phyloP scores from a whole-genome alignment of 768 basidiomycete species.

The Lactarius akahatsu region DNA sequence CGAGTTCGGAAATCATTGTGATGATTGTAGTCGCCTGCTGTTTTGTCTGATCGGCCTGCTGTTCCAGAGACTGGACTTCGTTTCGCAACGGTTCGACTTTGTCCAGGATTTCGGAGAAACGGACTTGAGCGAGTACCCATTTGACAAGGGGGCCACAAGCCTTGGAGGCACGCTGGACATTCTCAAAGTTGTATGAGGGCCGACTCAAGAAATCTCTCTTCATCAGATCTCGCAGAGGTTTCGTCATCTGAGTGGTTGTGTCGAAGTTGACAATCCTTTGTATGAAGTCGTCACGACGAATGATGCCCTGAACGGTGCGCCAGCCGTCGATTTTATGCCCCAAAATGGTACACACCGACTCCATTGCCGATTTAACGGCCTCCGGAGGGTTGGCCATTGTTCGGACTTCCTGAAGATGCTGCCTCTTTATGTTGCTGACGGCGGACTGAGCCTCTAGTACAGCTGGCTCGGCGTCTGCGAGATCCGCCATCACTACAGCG shows the following conservation, averaged over 20 bases:
- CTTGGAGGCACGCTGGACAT: conserved; percentile 90
- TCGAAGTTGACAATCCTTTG: conserved; percentile 94
- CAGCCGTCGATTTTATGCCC: conserved; percentile 97
- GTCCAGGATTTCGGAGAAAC: conserved; percentile 96
- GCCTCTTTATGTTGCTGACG: conserved; percentile 95
- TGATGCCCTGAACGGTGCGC: conserved; percentile 93
- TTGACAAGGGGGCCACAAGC: conserved; percentile 98
- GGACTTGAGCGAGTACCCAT: conserved; percentile 96
- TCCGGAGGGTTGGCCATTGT: conserved; percentile 99
- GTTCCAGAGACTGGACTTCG: conserved; percentile 91
- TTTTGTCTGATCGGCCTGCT: conserved; percentile 92
- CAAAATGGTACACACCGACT: conserved; percentile 93
- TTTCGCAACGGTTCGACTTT: conserved; percentile 94
- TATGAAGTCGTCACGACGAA: conserved; percentile 96
- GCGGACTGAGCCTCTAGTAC: conserved; percentile 93
- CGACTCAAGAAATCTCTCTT: conserved; percentile 89
- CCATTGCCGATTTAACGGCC: conserved; percentile 97
- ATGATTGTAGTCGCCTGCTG: conserved; percentile 89
- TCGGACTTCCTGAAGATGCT: conserved; percentile 95
- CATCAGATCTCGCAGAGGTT: conserved; percentile 84
- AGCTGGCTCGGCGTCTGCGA: conserved; percentile 97
- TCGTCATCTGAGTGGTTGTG: conserved; percentile 87
- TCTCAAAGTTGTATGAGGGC: conserved; percentile 92
- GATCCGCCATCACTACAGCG: conserved; percentile 87
- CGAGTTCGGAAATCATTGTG: conserved; percentile 88